Conservation (phyloP, 2,329 filamentous ascomycete genomes). For the Xylariaceae sp. region DNA sequence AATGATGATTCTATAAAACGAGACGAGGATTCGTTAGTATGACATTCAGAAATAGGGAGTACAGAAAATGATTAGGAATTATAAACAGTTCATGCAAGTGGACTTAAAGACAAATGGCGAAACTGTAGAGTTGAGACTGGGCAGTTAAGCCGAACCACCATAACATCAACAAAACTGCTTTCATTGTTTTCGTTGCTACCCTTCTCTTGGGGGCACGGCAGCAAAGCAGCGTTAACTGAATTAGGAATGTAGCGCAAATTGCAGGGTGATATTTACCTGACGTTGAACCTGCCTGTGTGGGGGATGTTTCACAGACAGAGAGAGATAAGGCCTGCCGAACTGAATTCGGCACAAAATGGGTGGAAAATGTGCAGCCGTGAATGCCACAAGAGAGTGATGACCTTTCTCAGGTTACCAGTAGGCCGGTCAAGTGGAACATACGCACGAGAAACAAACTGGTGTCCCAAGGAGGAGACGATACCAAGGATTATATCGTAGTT, state of each 20-base stretch:
- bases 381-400: constrained; percentile 16
- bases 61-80: constrained; percentile 3
- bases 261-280: constrained; percentile 25
- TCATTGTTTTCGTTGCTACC: constrained; percentile 1
- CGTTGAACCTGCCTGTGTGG: constrained; percentile 25
- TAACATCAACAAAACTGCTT: constrained; percentile 13
- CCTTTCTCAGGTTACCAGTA: constrained; percentile 13
- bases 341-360: constrained; percentile 25
- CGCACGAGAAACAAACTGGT: constrained; percentile 1
- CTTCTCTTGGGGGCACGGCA: constrained; percentile 7
- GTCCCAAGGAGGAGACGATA: not conserved
- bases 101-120: constrained; percentile 6
- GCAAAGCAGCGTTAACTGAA: constrained; percentile 11
- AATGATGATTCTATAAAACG: constrained; percentile 8
- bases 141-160: constrained; percentile 3
- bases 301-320: constrained; percentile 29
- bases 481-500: not conserved
- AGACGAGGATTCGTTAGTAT: constrained; percentile 10
- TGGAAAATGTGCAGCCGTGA: constrained; percentile 21
- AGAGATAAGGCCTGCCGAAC: constrained; percentile 19
- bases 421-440: constrained; percentile 4
- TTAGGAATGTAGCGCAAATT: constrained; percentile 17
- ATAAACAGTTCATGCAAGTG: constrained; percentile 11
- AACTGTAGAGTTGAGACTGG: constrained; percentile 6
- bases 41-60: constrained; percentile 4